Base-by-base conservation (phyloP, 2,329 filamentous ascomycete genomes). In the Colletotrichum gloeosporioides region DNA sequence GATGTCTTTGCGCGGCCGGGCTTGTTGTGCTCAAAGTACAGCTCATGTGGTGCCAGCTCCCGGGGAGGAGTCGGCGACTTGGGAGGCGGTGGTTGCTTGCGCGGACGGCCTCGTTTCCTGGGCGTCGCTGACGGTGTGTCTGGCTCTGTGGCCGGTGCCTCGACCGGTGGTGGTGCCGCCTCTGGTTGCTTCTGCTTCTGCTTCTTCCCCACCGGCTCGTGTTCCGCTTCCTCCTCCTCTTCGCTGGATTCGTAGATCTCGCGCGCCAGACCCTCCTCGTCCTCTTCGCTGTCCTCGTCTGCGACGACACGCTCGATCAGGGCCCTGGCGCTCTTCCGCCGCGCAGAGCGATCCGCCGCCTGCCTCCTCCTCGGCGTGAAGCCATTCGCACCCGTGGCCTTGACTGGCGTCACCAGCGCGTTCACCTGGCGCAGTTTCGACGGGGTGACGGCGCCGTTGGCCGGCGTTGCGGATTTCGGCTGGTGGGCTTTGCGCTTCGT, bases 11-110 rank as follows among this genome's bases (percentile, higher is more conserved):
- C 89, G 6, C 92, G 90, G 3, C 95, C 96, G 0, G 95, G 93
- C 64, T 95, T 93, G 82, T 98, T 98, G 82, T 99, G 95, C 82
- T 94, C 95, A 84, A 99, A 99, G 87, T 98, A 99, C 79, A 94
- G 91, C 84, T 99, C 97, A 82, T 98, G 95, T 0, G 96, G 90
- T 7, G 96, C 95, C 3, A 99, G 89, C 80, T 98, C 92, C 69
- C 92, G 90, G 22, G 96, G 95, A 4, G 95, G 95, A 7, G 94
- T 96, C 2, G 95, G 94, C 8, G 94, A 95, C 73, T 91, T 92
- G 27, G 71, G 71, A 3, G 61, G 66, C 80, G 92, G 91, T 32
- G 57, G 74, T n/a, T 64, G 57, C 78, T 91, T 90, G 80, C 85
- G 86, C 22, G 75, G 77, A 12, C 79, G 77, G 29, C 80, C 82